Evolutionary conservation across 257 asterid genomes (phyloP).

Genomic region (Nicotiana otophora): DNA sequence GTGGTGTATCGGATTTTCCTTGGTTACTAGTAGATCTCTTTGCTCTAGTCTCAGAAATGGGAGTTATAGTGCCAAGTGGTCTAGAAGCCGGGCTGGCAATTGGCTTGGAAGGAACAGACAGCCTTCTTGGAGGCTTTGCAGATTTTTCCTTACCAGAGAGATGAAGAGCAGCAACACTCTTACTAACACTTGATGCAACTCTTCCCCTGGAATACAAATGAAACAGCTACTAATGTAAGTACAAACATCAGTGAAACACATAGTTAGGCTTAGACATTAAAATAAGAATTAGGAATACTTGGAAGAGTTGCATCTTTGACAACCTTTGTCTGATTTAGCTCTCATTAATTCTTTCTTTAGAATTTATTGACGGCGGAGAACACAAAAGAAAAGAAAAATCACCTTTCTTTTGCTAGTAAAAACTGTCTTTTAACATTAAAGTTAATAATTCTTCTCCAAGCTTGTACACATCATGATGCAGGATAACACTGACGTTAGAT

Average conservation of each 20-base stretch:
- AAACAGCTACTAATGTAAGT: neutral
- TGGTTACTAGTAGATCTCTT: constrained; percentile 37
- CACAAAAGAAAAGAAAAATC: too few species aligned
- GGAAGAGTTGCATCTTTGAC: neutral
- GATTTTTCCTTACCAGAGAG: constrained; percentile 69
- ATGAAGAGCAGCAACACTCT: constrained; percentile 69
- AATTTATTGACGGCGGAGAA: too few species aligned
- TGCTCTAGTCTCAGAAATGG: constrained; percentile 70
- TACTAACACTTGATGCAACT: constrained; percentile 52
- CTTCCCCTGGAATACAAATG: constrained; percentile 36
- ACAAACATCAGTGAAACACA: neutral
- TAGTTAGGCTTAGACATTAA: neutral
- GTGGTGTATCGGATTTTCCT: constrained; percentile 53
- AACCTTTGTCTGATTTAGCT: neutral
- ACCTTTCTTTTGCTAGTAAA: too few species aligned
- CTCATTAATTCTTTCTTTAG: neutral
- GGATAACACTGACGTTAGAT: too few species aligned
- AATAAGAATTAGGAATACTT: neutral
- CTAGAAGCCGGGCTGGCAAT: constrained; percentile 53
- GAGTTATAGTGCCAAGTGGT: constrained; percentile 51
- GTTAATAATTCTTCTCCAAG: too few species aligned
- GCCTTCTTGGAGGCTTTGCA: constrained; percentile 78
- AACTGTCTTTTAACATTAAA: too few species aligned
- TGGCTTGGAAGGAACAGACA: constrained; percentile 74
- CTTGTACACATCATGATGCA: too few species aligned